Percentiles rank a stretch among this genome's conserved stretches.
Conservation (phyloP, 176 grass and related monocot genomes). For the Juncus inflexus region DNA sequence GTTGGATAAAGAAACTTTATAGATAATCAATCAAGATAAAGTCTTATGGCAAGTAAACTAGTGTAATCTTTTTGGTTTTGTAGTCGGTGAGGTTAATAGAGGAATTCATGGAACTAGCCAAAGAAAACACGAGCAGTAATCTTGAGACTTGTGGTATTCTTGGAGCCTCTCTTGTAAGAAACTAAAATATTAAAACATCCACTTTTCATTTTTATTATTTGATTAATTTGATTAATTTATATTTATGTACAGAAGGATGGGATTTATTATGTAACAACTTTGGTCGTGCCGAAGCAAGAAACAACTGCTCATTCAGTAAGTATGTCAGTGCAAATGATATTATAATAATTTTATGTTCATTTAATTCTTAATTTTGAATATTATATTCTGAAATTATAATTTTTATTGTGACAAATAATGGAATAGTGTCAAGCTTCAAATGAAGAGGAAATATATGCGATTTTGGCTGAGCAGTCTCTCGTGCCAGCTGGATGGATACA, state of each 20-base stretch:
- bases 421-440: slow-evolving; percentile 78
- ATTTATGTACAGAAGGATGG: slow-evolving; percentile 54
- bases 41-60: too few relatives aligned
- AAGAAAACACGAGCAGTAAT: slow-evolving; percentile 84
- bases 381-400: slow-evolving; percentile 5
- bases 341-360: background rate
- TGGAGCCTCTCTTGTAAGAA: slow-evolving; percentile 87
- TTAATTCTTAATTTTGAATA: background rate
- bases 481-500: slow-evolving; percentile 95
- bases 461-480: slow-evolving; percentile 79
- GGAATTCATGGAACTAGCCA: slow-evolving; percentile 95
- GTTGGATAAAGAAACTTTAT: too few relatives aligned
- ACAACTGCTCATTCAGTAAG: slow-evolving; percentile 92
- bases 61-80: slow-evolving; percentile 26
- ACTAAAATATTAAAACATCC: background rate
- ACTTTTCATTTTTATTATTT: slow-evolving; percentile 4
- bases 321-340: slow-evolving; percentile 47
- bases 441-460: slow-evolving; percentile 92
- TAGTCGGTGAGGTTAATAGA: slow-evolving; percentile 84
- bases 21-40: too few relatives aligned
- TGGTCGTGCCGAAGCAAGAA: slow-evolving; percentile 96
- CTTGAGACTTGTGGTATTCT: slow-evolving; percentile 92
- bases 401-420: slow-evolving; percentile 9
- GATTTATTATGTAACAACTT: slow-evolving; percentile 76
- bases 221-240: slow-evolving; percentile 21